A percentile compares a stretch with the other conserved stretches of the same genome.
These are phyloP conservation scores for Cyanidium caldarium DNA, from an alignment of 23 red algal species.

Conservation along the genomic window DNA sequence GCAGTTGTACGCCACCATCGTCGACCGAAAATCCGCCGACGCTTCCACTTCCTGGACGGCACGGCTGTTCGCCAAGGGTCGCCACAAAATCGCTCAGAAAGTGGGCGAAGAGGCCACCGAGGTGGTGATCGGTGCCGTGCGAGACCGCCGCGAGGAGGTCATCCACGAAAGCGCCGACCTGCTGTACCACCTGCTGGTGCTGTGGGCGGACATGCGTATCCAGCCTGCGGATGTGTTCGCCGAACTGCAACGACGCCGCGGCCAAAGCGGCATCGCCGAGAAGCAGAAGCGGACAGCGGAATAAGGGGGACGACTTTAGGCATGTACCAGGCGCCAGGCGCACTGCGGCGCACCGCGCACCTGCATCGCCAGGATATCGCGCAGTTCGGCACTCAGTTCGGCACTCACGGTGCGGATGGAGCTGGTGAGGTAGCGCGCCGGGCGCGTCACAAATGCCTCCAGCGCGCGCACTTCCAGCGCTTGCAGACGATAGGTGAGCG, in stretches of 20 bases:
- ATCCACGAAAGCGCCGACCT: slow-evolving; percentile 95
- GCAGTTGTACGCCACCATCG: slow-evolving; percentile 49
- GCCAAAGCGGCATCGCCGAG: slow-evolving; percentile 58
- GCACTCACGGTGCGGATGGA: no score
- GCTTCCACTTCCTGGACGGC: slow-evolving; percentile 68
- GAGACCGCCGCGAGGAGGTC: slow-evolving; percentile 11
- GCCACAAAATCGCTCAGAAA: slow-evolving; percentile 64
- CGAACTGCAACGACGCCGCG: slow-evolving; percentile 40
- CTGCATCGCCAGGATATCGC: no score
- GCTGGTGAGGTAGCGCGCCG: no score
- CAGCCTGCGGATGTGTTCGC: slow-evolving; percentile 46
- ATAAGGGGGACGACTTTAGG: no score
- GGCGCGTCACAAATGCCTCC: no score
- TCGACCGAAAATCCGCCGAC: slow-evolving; percentile 29
- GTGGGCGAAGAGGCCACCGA: slow-evolving; percentile 94
- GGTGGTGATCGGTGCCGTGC: slow-evolving; percentile 61
- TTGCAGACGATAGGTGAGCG: no score
- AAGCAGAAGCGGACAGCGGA: slow-evolving; percentile 32
- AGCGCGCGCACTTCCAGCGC: no score
- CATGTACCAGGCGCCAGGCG: no score
- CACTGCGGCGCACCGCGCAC: no score
- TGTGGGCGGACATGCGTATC: slow-evolving; percentile 68
- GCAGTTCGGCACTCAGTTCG: no score
- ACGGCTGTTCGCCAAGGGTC: slow-evolving; percentile 66
- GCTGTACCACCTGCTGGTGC: slow-evolving; percentile 81